Percentiles rank a stretch among this genome's conserved stretches.
phyloP scores from a whole-genome alignment of 108 stramenopile species.

The Nannochloropsis salina region DNA sequence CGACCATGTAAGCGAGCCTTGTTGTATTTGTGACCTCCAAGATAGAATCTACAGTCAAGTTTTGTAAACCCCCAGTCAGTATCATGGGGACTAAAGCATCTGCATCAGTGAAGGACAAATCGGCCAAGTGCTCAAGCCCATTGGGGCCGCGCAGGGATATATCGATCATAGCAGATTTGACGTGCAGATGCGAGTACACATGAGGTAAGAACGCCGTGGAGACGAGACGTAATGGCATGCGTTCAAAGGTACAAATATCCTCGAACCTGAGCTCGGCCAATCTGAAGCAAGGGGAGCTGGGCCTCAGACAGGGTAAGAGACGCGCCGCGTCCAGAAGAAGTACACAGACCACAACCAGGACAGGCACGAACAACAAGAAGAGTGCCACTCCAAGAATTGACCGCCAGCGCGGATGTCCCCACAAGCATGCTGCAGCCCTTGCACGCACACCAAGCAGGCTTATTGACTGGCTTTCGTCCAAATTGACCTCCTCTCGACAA shows the following conservation, averaged over 20 bases:
- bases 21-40: not conserved
- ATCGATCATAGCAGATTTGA: slow-evolving; percentile 13
- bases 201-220: not conserved
- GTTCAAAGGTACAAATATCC: not conserved
- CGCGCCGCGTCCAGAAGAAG: not conserved
- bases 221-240: not conserved
- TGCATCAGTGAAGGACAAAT: not conserved
- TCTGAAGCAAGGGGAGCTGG: not conserved
- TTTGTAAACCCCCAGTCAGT: not conserved
- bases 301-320: not conserved
- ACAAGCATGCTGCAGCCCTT: not conserved
- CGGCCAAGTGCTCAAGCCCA: not conserved
- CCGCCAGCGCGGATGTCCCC: not conserved
- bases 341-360: not conserved
- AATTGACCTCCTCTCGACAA: slow-evolving; percentile 1
- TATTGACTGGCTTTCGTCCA: not conserved
- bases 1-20: not conserved
- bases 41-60: not conserved
- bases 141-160: not conserved
- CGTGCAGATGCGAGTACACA: not conserved
- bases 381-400: not conserved
- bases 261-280: not conserved
- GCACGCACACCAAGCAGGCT: not conserved
- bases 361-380: not conserved
- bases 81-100: not conserved